Conservation (phyloP, 352 stramenopile species). For the Peronosclerospora sorghi region DNA sequence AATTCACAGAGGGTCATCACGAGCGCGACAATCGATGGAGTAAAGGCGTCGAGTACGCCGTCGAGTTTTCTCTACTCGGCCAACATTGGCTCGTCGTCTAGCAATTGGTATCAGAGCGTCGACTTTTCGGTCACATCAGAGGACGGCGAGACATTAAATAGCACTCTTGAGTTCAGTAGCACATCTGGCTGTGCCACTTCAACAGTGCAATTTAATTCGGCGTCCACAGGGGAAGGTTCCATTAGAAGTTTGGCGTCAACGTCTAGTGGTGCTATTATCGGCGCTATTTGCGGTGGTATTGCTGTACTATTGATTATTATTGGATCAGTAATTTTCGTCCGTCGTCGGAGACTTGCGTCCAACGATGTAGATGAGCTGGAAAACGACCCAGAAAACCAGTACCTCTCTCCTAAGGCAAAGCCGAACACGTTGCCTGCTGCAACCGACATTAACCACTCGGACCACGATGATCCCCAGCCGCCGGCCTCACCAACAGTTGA, state of each 20-base stretch:
- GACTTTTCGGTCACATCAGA: conserved; percentile 44
- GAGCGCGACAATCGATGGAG: conserved; percentile 42
- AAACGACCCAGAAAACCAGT: conserved; percentile 46
- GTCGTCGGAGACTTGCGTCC: conserved; percentile 36
- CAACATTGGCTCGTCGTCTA: conserved; percentile 33
- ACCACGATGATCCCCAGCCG: conserved; percentile 13
- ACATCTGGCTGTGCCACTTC: conserved; percentile 47
- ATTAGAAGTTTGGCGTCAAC: conserved; percentile 4
- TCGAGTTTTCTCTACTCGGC: conserved; percentile 53
- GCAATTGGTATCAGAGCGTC: conserved; percentile 51
- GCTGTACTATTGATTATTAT: conserved; percentile 53
- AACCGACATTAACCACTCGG: conserved; percentile 17
- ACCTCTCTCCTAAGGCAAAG: conserved; percentile 47
- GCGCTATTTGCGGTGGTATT: conserved; percentile 25
- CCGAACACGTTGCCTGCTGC: conserved; percentile 18
- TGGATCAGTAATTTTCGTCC: conserved; percentile 52
- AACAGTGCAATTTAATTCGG: conserved; percentile 53
- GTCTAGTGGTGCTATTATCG: conserved; percentile 25
- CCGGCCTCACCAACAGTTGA: conserved; percentile 38
- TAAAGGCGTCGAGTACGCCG: conserved; percentile 34
- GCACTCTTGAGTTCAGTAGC: conserved; percentile 48
- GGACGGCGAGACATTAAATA: conserved; percentile 40
- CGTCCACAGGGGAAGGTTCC: conserved; percentile 33
- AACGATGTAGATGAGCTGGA: conserved; percentile 22
- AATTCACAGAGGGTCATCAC: conserved; percentile 69